Conservation (phyloP, 2,329 filamentous ascomycete genomes). For the Pyricularia sp. region DNA sequence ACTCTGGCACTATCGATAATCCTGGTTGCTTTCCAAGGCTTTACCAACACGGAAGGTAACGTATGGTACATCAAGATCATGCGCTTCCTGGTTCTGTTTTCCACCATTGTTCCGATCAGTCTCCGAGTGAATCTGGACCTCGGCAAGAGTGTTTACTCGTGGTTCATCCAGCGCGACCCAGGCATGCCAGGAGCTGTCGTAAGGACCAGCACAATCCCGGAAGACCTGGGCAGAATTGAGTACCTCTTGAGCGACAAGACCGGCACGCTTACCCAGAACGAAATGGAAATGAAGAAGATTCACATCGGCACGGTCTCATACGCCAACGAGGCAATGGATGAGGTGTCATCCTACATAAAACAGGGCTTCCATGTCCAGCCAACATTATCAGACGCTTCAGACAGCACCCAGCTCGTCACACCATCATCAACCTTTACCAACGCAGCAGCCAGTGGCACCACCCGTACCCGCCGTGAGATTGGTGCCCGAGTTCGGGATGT, state of each 20-base stretch:
- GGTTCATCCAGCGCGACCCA: constrained; percentile 85
- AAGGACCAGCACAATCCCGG: constrained; percentile 92
- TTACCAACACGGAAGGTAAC: constrained; percentile 55
- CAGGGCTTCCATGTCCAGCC: constrained; percentile 62
- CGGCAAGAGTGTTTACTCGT: constrained; percentile 93
- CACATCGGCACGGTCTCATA: constrained; percentile 98
- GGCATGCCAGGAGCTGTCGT: constrained; percentile 90
- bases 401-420: constrained; percentile 53
- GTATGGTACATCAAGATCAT: constrained; percentile 96
- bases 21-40: constrained; percentile 79
- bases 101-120: constrained; percentile 97
- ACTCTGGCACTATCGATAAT: constrained; percentile 81
- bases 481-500: constrained; percentile 88
- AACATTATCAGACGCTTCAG: constrained; percentile 31
- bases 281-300: constrained; percentile 98
- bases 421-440: constrained; percentile 65
- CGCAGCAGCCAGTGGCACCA: constrained; percentile 51
- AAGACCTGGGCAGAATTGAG: constrained; percentile 91
- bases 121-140: constrained; percentile 93
- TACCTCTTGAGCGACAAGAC: constrained; percentile 97
- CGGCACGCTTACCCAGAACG: constrained; percentile 94
- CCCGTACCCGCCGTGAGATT: constrained; percentile 84
- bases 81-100: constrained; percentile 96
- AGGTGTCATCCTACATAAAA: constrained; percentile 76
- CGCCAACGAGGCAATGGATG: constrained; percentile 97